Conservation (phyloP, 768 basidiomycete genomes). For the Dentipellis fragilis region DNA sequence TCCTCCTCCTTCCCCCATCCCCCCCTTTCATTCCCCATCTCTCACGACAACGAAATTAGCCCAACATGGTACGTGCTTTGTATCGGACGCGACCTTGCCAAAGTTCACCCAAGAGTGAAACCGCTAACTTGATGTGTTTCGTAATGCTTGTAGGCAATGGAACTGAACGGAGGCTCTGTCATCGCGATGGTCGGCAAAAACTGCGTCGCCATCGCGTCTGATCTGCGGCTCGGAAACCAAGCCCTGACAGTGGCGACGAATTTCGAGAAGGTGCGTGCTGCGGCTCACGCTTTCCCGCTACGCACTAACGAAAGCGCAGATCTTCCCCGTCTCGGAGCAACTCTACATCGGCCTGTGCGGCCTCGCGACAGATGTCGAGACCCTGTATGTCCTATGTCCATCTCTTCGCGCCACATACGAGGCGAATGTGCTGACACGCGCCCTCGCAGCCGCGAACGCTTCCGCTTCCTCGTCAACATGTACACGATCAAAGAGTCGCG, state of each 20-base stretch:
- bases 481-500: conserved; percentile 99
- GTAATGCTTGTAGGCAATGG: conserved; percentile 60
- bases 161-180: conserved; percentile 95
- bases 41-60: neutral
- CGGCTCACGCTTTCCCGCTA: neutral
- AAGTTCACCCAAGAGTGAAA: too few relatives aligned
- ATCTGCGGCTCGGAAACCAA: conserved; percentile 84
- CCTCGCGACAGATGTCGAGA: conserved; percentile 86
- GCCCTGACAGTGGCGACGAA: conserved; percentile 80
- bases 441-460: conserved; percentile 62
- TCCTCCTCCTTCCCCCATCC: neutral
- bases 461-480: conserved; percentile 95
- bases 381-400: conserved; percentile 48
- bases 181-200: conserved; percentile 99
- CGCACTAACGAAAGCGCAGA: conserved; percentile 36
- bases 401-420: neutral
- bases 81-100: too few relatives aligned
- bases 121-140: too few relatives aligned
- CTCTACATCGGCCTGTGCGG: conserved; percentile 89
- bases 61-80: neutral
- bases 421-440: neutral
- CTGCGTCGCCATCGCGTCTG: conserved; percentile 97
- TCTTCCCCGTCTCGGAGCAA: conserved; percentile 90
- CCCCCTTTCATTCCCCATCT: neutral
- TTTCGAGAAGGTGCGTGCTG: conserved; percentile 75